A percentile compares a stretch with the other conserved stretches of the same genome.
These are phyloP conservation scores for Trametes hirsuta DNA, from an alignment of 1,284 basidiomycete genomes.

Conservation along the genomic window DNA sequence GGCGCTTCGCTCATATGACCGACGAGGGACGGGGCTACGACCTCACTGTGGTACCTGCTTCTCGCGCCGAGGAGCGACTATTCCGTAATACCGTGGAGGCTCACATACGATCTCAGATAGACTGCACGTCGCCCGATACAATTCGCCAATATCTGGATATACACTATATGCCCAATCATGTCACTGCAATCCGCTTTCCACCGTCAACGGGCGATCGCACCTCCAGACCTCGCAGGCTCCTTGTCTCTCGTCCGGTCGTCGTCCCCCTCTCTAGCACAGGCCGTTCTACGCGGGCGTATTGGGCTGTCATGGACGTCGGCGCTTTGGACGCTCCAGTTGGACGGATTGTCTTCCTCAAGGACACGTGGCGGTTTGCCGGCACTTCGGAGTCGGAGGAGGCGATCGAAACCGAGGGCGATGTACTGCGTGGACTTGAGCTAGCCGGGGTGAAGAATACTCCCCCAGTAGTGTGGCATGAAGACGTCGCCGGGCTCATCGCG, in stretches of 20 bases:
- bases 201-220: neutral
- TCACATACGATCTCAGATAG: neutral
- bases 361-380: too few relatives aligned
- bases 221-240: too few relatives aligned
- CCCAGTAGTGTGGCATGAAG: too few relatives aligned
- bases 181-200: neutral
- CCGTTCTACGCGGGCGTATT: slow-evolving; percentile 2
- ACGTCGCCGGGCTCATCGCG: too few relatives aligned
- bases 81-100: neutral
- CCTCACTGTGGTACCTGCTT: slow-evolving; percentile 5
- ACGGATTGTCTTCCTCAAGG: slow-evolving; percentile 9
- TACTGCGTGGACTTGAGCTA: too few relatives aligned
- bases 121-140: too few relatives aligned
- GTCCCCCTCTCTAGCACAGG: neutral
- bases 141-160: too few relatives aligned
- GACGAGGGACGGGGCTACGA: slow-evolving; percentile 6
- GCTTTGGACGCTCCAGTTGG: neutral
- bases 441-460: too few relatives aligned
- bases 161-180: neutral
- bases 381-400: too few relatives aligned
- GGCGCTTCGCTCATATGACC: slow-evolving; percentile 7
- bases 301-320: too few relatives aligned
- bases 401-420: too few relatives aligned
- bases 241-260: slow-evolving; percentile 6
- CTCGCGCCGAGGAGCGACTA: neutral